phyloP scores from a whole-genome alignment of 345 rosid species.

The Odontarrhena argentea region DNA sequence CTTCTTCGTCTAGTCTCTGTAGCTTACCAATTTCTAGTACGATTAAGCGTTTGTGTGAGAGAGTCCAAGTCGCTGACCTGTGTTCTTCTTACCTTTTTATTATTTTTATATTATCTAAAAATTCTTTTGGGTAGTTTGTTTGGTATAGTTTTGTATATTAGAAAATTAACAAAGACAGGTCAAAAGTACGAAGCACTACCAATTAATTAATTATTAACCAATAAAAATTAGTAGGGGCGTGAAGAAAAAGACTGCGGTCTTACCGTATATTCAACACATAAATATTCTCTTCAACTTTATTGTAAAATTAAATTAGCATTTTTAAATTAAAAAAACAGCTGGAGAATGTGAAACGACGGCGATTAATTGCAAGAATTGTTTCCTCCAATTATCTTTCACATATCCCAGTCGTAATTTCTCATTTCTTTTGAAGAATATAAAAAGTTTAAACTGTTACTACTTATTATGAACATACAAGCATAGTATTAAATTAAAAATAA shows the following conservation, averaged over 20 bases:
- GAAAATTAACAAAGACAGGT: slow-evolving; percentile 36
- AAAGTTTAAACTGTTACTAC: too few relatives aligned
- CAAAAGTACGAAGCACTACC: slow-evolving; percentile 43
- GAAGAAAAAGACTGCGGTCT: slow-evolving; percentile 43
- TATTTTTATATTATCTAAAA: neutral
- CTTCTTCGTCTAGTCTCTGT: slow-evolving; percentile 11
- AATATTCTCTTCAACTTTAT: slow-evolving; percentile 32
- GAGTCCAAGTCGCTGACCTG: slow-evolving; percentile 45
- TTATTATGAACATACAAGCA: neutral
- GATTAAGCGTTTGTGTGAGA: slow-evolving; percentile 6
- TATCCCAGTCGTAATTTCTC: too few relatives aligned
- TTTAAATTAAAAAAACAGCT: slow-evolving; percentile 1
- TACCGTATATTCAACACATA: slow-evolving; percentile 12
- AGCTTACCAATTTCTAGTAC: slow-evolving; percentile 1
- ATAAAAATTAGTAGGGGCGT: slow-evolving; percentile 18
- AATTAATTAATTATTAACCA: slow-evolving; percentile 14
- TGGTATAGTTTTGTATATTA: slow-evolving; percentile 9
- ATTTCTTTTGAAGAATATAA: too few relatives aligned
- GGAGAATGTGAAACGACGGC: slow-evolving; percentile 7
- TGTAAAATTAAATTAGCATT: slow-evolving; percentile 13
- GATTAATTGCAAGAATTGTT: neutral
- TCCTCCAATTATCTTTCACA: too few relatives aligned
- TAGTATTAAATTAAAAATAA: neutral
- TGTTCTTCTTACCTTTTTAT: slow-evolving; percentile 25
- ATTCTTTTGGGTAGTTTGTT: slow-evolving; percentile 41